These are phyloP conservation scores for Sporothrix variecibatus DNA, from an alignment of 2,329 filamentous ascomycete genomes.

Conservation along the genomic window DNA sequence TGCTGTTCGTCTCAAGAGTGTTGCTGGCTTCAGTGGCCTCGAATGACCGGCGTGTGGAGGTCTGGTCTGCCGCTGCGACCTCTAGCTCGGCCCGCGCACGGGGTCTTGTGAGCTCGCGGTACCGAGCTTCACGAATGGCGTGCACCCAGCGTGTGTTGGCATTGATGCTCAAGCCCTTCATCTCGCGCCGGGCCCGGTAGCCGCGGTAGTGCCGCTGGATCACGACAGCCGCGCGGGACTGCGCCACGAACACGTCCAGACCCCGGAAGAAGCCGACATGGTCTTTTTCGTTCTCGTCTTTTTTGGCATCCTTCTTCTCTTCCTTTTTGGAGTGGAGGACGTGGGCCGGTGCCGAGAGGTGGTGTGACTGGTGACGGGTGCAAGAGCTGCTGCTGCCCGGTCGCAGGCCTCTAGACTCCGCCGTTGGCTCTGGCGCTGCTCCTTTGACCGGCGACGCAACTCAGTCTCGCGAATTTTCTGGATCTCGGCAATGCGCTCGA, in stretches of 20 bases:
- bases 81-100: constrained; percentile 38
- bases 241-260: constrained; percentile 33
- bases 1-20: background rate
- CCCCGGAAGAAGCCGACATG: constrained; percentile 2
- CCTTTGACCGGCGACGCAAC: constrained; percentile 45
- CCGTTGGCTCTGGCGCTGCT: constrained; percentile 35
- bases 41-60: background rate
- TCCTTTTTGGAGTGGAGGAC: background rate
- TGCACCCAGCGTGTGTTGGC: constrained; percentile 72
- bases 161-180: constrained; percentile 68
- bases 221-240: constrained; percentile 52
- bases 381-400: constrained; percentile 7
- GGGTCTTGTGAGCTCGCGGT: constrained; percentile 53
- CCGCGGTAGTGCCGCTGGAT: constrained; percentile 77
- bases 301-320: background rate
- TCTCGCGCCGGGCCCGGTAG: constrained; percentile 70
- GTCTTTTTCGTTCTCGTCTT: background rate
- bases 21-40: background rate
- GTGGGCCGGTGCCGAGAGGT: background rate
- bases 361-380: background rate
- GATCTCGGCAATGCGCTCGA: constrained; percentile 51
- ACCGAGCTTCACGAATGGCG: constrained; percentile 60
- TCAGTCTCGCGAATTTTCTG: constrained; percentile 52
- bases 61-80: background rate
- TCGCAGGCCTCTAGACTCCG: constrained; percentile 20